These are phyloP conservation scores for Aspergillus candidus DNA, from an alignment of 2,329 filamentous ascomycete species.

Conservation along the genomic window DNA sequence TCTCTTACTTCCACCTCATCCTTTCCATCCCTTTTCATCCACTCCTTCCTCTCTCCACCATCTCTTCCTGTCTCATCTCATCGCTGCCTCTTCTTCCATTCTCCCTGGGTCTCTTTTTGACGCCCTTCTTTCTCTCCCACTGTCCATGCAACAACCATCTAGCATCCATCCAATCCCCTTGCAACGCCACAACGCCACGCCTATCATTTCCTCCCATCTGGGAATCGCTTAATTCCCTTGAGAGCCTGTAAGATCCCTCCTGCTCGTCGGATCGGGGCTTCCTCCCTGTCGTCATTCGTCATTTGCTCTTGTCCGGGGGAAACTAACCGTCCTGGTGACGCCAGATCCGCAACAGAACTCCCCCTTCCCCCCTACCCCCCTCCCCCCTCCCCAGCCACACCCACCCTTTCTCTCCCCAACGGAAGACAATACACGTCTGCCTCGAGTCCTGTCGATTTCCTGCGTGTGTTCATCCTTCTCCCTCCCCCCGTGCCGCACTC, in stretches of 20 bases:
- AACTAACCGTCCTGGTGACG: constrained; percentile 18
- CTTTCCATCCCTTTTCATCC: neutral
- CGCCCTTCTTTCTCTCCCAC: constrained; percentile 1
- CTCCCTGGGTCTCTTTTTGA: too few species aligned
- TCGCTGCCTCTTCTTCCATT: constrained; percentile 1
- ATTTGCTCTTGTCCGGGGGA: constrained; percentile 7
- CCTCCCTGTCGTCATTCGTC: constrained; percentile 12
- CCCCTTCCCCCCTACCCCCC: constrained; percentile 15
- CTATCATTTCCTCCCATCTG: neutral
- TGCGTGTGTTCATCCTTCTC: neutral
- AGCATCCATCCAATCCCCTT: neutral
- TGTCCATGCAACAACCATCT: neutral
- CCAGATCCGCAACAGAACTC: constrained; percentile 15
- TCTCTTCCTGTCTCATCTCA: neutral
- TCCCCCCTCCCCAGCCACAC: constrained; percentile 9
- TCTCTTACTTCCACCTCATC: neutral
- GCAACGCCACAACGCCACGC: neutral
- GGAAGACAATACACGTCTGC: too few species aligned
- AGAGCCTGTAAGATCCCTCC: constrained; percentile 27
- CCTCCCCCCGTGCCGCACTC: constrained; percentile 18
- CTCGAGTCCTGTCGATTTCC: constrained; percentile 8
- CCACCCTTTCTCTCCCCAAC: constrained; percentile 7
- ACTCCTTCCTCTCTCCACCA: neutral
- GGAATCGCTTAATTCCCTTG: constrained; percentile 3
- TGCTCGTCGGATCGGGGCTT: constrained; percentile 23